Base-by-base conservation (phyloP, 768 basidiomycete species). In the Collybia sordida region DNA sequence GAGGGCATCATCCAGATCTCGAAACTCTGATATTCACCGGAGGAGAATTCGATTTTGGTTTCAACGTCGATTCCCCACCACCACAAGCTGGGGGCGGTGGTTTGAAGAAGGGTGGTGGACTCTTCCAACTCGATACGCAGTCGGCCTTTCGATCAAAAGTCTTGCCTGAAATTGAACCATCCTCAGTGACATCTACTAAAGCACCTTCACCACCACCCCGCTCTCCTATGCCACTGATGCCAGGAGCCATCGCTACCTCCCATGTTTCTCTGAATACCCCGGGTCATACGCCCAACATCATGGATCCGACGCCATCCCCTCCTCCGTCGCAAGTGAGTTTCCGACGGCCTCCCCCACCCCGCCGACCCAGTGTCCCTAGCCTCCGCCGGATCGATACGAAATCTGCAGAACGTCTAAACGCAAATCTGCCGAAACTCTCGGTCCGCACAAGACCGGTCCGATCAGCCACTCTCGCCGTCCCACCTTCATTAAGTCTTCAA, bases 71-170 rank as follows among this genome's bases (percentile, higher is more conserved):
- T 46, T 59, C 54, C 24, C 47, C 60, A 23, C 55, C 57, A 37
- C 53, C 56, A 19, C 58, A 64, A 43, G 49, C 39, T 24, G 60
- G 58, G 36, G 56, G 59, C 15, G 56, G 56, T 14, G 58, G 58
- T 17, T 27, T 56, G 38, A 66, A 73, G 50, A 66, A 73, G 51
- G 68, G 68, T 35, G 72, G 66, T 6, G 86, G 85, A 1, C 69
- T 90, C 28, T 86, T 83, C 64, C 86, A 87, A 62, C 79, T 90
- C 19, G 82, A 89, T 59, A 88, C 86, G 47, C 57, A 70, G 40
- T 71, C 78, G 36, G 79, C 81, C 8, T 61, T 73, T 18, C 77
- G 78, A 24, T 73, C 79, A 2, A 79, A 75, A 60, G 61, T 67
- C 23, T 67, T 83, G 6, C 77, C 79, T 41, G 81, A 88, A 61